phyloP scores from a whole-genome alignment of 768 basidiomycete species.

The Botryobasidium botryosum region DNA sequence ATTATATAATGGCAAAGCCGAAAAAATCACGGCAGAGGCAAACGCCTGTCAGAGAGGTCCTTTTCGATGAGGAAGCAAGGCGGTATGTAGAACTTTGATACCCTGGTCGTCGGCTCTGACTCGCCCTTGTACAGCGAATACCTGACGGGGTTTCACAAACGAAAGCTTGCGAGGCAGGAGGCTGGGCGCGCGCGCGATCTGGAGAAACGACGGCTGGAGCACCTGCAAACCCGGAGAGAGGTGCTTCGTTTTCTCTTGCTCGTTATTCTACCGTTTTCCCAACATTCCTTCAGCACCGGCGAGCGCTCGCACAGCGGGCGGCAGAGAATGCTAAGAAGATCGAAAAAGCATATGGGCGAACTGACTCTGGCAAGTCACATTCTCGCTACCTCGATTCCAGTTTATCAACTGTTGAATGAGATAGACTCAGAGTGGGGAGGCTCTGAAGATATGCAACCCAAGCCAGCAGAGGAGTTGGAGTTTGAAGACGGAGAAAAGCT shows the following conservation, averaged over 20 bases:
- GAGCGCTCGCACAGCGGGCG: constrained; percentile 61
- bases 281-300: constrained; percentile 41
- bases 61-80: constrained; percentile 78
- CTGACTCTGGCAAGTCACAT: neutral
- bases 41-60: constrained; percentile 59
- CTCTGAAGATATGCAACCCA: neutral
- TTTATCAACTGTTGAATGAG: constrained; percentile 4
- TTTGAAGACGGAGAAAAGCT: constrained; percentile 72
- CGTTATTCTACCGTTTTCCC: neutral
- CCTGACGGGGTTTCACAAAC: constrained; percentile 85
- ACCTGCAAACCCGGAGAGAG: constrained; percentile 59
- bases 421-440: neutral
- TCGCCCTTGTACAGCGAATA: constrained; percentile 42
- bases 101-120: neutral
- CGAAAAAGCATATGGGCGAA: constrained; percentile 36
- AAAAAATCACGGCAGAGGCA: too few species aligned
- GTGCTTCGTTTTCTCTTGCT: constrained; percentile 26
- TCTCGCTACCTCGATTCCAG: neutral
- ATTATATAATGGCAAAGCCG: too few species aligned
- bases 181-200: constrained; percentile 54
- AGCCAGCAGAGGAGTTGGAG: constrained; percentile 35
- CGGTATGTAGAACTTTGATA: constrained; percentile 29
- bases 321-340: constrained; percentile 58
- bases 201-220: constrained; percentile 60
- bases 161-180: constrained; percentile 73